Base-by-base conservation (phyloP, 805 yeast genomes). In the Candida bentonensis region DNA sequence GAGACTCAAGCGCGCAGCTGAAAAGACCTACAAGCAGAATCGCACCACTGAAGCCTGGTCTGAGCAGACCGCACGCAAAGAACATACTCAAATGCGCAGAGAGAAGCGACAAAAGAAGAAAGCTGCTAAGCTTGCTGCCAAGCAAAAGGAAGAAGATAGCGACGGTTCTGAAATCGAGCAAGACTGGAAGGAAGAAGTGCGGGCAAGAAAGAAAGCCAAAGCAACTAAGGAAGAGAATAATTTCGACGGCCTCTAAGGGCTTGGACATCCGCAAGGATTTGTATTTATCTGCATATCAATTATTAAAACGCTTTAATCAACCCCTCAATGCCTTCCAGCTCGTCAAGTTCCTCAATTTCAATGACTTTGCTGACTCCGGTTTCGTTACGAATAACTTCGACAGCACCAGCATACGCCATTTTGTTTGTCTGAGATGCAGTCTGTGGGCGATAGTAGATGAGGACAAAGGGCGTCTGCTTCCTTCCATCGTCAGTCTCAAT, bases 391-490 rank as follows among this genome's bases (percentile, higher is more conserved):
- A 88, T 71, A 50, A 80, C 63, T 58, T 88, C 96, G 21, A 84
- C 74, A 2, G 95, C 94, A 3, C 92, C 94, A 0, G 96, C 96
- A 54, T 86, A 87, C 42, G 84, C 63, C 96, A 87, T 88, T 60
- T 81, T 78, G 55, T 73, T 68, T 45, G 82, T 83, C 57, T 81
- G 89, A 15, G 83, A 80, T n/a, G 85, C 70, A 0, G 94, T 85
- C 22, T 79, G 80, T 2, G 96, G 96, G 48, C 84, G 73, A 79
- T 88, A 88, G 60, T 86, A 88, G n/a, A 88, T 53, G 58, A 88
- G 61, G 1, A 87, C 84, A 49, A 82, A 70, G 2, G 95, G 96
- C 7, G 75, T 70, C 41, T 77, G 72, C 54, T 73, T 70, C 45
- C 94, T 69, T 0, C 94, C 95, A 53, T 87, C 96, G 25, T 65